These are phyloP conservation scores for Barnettozyma sp. DNA, from an alignment of 805 yeast genomes.

Conservation along the genomic window DNA sequence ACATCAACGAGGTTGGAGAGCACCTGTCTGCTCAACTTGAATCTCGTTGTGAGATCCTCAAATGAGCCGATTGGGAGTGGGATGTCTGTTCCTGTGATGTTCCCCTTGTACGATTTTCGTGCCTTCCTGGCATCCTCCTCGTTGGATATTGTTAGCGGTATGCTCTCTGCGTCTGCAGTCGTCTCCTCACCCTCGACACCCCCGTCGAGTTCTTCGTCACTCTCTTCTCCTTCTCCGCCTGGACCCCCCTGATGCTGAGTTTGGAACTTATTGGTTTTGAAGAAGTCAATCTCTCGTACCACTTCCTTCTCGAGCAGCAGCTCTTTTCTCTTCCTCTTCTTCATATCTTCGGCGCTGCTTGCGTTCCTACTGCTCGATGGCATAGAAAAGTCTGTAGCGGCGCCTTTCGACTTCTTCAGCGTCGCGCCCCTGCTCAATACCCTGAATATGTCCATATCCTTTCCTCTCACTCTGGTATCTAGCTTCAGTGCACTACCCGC, in stretches of 20 bases:
- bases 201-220: conserved; percentile 25
- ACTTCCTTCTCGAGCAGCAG: conserved; percentile 42
- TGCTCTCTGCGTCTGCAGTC: conserved; percentile 7
- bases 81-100: conserved; percentile 75
- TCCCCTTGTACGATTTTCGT: conserved; percentile 56
- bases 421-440: conserved; percentile 83
- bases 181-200: conserved; percentile 26
- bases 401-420: conserved; percentile 45
- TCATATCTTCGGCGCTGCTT: too few relatives aligned
- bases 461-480: too few relatives aligned
- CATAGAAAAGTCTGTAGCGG: conserved; percentile 23
- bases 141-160: conserved; percentile 40
- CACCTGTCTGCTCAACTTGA: conserved; percentile 47
- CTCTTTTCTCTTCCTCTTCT: conserved; percentile 28
- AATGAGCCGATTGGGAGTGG: conserved; percentile 92
- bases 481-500: too few relatives aligned
- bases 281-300: conserved; percentile 77
- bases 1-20: conserved; percentile 53
- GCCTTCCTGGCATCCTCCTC: conserved; percentile 53
- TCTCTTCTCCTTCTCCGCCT: conserved; percentile 23
- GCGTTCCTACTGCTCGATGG: too few relatives aligned
- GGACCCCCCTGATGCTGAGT: conserved; percentile 22
- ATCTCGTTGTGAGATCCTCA: conserved; percentile 67
- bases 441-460: conserved; percentile 77
- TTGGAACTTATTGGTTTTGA: conserved; percentile 45